Percentiles rank a stretch among this genome's conserved stretches.
phyloP scores from a whole-genome alignment of 495 filamentous ascomycete species.

The Lophium mytilinum region DNA sequence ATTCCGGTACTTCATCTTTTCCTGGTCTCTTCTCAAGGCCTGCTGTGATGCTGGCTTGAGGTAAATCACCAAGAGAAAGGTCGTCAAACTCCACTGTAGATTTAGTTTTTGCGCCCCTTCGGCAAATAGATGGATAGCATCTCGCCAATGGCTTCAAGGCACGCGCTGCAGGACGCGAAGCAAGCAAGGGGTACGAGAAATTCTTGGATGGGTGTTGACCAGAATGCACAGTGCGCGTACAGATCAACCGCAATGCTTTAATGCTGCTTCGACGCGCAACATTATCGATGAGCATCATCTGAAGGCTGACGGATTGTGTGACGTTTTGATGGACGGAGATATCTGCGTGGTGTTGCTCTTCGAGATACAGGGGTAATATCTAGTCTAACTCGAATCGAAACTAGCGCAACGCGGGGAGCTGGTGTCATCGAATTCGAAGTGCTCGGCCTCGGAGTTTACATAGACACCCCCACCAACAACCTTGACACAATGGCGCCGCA shows the following conservation, averaged over 20 bases:
- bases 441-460: constrained; percentile 32
- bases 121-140: constrained; percentile 5
- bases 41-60: constrained; percentile 16
- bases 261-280: not conserved
- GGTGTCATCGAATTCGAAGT: too few relatives aligned
- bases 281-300: not conserved
- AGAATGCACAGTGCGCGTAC: not conserved
- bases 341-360: too few relatives aligned
- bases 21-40: not conserved
- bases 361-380: too few relatives aligned
- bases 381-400: too few relatives aligned
- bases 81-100: constrained; percentile 17
- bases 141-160: not conserved
- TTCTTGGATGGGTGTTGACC: not conserved
- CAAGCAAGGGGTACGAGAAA: constrained; percentile 2
- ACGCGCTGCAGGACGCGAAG: constrained; percentile 7
- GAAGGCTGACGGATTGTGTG: not conserved
- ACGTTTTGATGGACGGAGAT: too few relatives aligned
- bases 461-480: constrained; percentile 18
- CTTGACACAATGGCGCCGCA: constrained; percentile 22
- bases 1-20: constrained; percentile 51
- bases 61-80: constrained; percentile 16
- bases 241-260: not conserved
- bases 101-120: constrained; percentile 14
- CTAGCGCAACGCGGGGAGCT: too few relatives aligned